Percentiles rank a stretch among this genome's conserved stretches.
phyloP scores from a whole-genome alignment of 805 yeast species.

The Cyberlindnera sargentensis region DNA sequence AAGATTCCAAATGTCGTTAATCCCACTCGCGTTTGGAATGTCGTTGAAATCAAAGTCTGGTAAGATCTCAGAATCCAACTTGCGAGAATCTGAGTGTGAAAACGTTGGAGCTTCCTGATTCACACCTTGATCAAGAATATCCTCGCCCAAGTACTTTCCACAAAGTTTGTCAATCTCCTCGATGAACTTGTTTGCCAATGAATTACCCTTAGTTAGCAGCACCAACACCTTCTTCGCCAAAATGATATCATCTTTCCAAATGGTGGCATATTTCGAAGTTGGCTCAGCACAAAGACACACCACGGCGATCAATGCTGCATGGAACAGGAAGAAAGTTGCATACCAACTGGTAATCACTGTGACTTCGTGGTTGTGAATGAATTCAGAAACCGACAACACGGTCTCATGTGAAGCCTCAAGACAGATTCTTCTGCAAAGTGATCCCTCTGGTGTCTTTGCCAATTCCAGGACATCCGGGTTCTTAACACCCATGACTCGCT shows the following conservation, averaged over 20 bases:
- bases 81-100: neutral
- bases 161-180: conserved; percentile 38
- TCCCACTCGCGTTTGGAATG: conserved; percentile 13
- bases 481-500: conserved; percentile 36
- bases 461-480: conserved; percentile 26
- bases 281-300: conserved; percentile 48
- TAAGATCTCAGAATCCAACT: conserved; percentile 7
- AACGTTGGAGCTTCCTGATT: neutral
- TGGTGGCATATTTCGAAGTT: conserved; percentile 33
- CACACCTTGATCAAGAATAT: conserved; percentile 1
- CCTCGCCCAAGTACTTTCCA: conserved; percentile 23
- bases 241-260: conserved; percentile 39
- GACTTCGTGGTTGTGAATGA: conserved; percentile 26
- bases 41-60: conserved; percentile 24
- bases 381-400: conserved; percentile 40
- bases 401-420: conserved; percentile 45
- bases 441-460: conserved; percentile 36
- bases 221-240: conserved; percentile 33
- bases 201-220: conserved; percentile 34
- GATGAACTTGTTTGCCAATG: conserved; percentile 39
- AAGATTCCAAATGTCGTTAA: conserved; percentile 18
- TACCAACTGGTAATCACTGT: conserved; percentile 55
- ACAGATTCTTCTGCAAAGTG: conserved; percentile 44
- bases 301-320: conserved; percentile 53
- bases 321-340: conserved; percentile 55